phyloP scores from a whole-genome alignment of 2,329 filamentous ascomycete genomes.

The Diaporthe vexans region DNA sequence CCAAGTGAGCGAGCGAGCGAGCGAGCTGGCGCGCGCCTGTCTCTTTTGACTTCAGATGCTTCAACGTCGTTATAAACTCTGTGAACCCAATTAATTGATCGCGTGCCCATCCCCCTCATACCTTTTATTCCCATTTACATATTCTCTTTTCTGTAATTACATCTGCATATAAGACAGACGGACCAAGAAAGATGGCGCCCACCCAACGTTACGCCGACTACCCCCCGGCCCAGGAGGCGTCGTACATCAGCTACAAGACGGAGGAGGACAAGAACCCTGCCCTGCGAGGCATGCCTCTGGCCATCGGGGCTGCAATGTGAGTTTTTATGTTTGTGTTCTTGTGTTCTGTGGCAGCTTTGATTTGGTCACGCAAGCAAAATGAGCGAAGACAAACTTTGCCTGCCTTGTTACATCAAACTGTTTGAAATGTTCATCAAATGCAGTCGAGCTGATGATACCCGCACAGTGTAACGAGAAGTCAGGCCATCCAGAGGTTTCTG shows the following conservation, averaged over 20 bases:
- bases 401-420: neutral
- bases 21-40: neutral
- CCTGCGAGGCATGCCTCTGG: slow-evolving; percentile 75
- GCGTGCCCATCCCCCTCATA: neutral
- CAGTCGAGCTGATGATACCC: slow-evolving; percentile 27
- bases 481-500: slow-evolving; percentile 72
- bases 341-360: neutral
- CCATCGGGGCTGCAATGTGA: slow-evolving; percentile 60
- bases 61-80: no score
- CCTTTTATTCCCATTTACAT: no score
- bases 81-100: slow-evolving; percentile 15
- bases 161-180: neutral
- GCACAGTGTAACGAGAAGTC: slow-evolving; percentile 70
- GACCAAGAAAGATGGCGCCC: slow-evolving; percentile 26
- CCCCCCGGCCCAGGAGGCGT: slow-evolving; percentile 56
- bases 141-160: neutral
- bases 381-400: neutral
- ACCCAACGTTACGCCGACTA: slow-evolving; percentile 57
- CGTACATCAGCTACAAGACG: slow-evolving; percentile 49
- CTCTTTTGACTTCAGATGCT: neutral
- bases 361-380: neutral
- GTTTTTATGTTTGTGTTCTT: slow-evolving; percentile 7
- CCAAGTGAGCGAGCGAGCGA: neutral
- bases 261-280: slow-evolving; percentile 75
- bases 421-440: neutral